These are phyloP conservation scores for Vanrija sp. DNA, from an alignment of 1,284 basidiomycete genomes.

Conservation along the genomic window DNA sequence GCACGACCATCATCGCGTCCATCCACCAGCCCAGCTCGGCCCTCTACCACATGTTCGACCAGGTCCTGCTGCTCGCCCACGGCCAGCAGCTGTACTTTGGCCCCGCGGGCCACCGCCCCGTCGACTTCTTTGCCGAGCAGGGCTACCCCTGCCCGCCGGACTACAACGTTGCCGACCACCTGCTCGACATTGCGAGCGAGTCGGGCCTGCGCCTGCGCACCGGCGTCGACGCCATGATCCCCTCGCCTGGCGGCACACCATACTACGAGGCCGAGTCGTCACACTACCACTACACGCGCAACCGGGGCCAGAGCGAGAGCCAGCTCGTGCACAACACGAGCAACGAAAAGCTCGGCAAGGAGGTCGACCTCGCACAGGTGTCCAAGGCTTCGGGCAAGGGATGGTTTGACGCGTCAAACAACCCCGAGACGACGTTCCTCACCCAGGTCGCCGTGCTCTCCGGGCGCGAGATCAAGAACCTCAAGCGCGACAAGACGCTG, in stretches of 20 bases:
- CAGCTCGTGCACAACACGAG: background rate
- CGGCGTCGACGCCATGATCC: background rate
- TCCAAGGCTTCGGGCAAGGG: too few species aligned
- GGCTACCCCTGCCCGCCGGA: slow-evolving; percentile 59
- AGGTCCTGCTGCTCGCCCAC: slow-evolving; percentile 69
- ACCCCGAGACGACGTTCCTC: slow-evolving; percentile 63
- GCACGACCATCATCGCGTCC: slow-evolving; percentile 75
- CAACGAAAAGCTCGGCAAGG: background rate
- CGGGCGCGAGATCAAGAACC: slow-evolving; percentile 74
- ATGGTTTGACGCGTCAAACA: background rate
- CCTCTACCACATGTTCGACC: slow-evolving; percentile 77
- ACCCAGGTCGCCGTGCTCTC: slow-evolving; percentile 77
- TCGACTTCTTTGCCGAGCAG: slow-evolving; percentile 58
- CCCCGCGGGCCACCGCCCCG: slow-evolving; percentile 62
- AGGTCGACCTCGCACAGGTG: slow-evolving; percentile 16
- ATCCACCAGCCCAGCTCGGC: slow-evolving; percentile 83
- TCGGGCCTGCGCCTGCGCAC: slow-evolving; percentile 49
- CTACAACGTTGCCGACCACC: slow-evolving; percentile 84
- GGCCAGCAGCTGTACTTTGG: slow-evolving; percentile 79
- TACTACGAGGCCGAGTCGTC: background rate
- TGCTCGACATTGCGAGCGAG: slow-evolving; percentile 76
- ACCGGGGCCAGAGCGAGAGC: background rate
- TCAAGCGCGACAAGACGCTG: slow-evolving; percentile 72
- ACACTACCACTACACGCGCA: background rate
- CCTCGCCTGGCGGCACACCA: background rate